phyloP scores from a whole-genome alignment of 2,329 filamentous ascomycete species.

The Cladosporium sphaerospermum region DNA sequence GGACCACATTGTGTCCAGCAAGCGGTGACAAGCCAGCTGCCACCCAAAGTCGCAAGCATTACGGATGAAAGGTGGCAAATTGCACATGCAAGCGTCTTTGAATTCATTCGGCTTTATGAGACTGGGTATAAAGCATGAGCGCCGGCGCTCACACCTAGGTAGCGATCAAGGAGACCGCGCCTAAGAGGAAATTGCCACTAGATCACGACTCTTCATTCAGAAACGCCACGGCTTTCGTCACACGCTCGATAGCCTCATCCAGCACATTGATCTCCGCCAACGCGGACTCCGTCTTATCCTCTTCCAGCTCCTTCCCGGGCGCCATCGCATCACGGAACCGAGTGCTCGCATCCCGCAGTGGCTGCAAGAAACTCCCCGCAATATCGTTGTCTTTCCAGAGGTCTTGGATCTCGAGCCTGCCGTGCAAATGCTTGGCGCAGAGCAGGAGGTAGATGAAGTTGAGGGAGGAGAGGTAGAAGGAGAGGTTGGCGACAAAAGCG shows the following conservation, averaged over 20 bases:
- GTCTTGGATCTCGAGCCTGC: conserved; percentile 41
- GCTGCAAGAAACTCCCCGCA: conserved; percentile 37
- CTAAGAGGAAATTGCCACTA: not conserved
- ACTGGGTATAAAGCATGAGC: no score
- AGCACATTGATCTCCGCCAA: conserved; percentile 30
- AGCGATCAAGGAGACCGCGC: no score
- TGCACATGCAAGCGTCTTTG: no score
- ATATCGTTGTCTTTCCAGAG: conserved; percentile 36
- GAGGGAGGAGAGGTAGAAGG: conserved; percentile 50
- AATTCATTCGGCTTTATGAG: no score
- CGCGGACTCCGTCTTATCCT: conserved; percentile 30
- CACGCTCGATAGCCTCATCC: conserved; percentile 28
- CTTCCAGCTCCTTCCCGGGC: conserved; percentile 31
- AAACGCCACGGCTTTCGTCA: conserved; percentile 24
- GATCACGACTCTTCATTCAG: conserved; percentile 22
- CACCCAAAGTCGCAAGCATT: no score
- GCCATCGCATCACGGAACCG: conserved; percentile 34
- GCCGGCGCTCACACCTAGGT: no score
- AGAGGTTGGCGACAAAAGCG: conserved; percentile 46
- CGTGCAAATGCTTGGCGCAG: conserved; percentile 43
- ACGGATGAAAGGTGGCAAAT: no score
- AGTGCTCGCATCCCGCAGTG: conserved; percentile 34
- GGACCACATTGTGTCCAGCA: no score
- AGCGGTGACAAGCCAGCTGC: no score
- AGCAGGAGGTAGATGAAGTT: conserved; percentile 55